Evolutionary conservation across 371 early-diverging fungal genomes (phyloP), one percentile per base, ranked within the genome.

Genomic region (Lichtheimia corymbifera): DNA sequence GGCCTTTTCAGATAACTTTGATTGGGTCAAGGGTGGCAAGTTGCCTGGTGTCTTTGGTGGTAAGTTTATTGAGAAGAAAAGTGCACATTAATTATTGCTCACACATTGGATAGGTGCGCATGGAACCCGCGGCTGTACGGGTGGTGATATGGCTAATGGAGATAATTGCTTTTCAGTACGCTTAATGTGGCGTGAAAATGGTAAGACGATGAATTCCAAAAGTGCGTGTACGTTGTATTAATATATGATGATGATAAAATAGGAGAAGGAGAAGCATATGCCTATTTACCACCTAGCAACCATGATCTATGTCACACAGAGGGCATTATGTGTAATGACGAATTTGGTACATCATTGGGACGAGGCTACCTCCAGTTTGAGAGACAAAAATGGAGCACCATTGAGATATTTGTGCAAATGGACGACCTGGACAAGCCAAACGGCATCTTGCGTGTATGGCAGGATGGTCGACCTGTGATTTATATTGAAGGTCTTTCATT

Each of bases 1-100:
- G 4, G 41, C 41, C 12, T 54, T 54, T 41, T 17, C 30, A 13
- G 41, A 40, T 1, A 14, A 28, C 17, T 41, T 54, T 41, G 40
- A 54, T 13, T 54, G 54, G 54, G 54, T 54, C 18, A 54, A 54
- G 17, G 54, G 54, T 4, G 54, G 54, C 5, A 54, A 54, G 14
- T 18, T 54, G 5, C 54, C 54, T 17, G 54, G 54, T 11, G 6
- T 54, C 5, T 54, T 40, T 41, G 54, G 54, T 17, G 54, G 54
- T 54, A 54, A n/a, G 40, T 13, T 18, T 35, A 9, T 35, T 35
- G 35, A 9, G 11, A 35, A 35, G 9, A 35, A 11, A 35, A 5
- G 7, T 4, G 6, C 4, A 7, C 4, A 5, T 9, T 35, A 4
- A 6, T 9, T 9, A 35, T 35, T 6, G 35, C 35, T 35, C 11